phyloP scores from a whole-genome alignment of 495 filamentous ascomycete species.

The Patellaria atrata region DNA sequence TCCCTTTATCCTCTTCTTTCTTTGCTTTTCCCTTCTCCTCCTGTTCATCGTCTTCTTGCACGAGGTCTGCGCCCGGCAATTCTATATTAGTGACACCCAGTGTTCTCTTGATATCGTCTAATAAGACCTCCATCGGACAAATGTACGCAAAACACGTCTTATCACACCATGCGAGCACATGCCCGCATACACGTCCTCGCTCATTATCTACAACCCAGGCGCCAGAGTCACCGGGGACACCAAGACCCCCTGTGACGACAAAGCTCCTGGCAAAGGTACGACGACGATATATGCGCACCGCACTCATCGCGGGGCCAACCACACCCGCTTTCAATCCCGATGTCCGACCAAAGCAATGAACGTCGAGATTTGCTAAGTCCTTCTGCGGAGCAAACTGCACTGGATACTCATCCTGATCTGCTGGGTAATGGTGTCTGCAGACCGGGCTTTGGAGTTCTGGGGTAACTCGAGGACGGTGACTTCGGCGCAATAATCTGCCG shows the following conservation, averaged over 20 bases:
- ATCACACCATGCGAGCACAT: slow-evolving; percentile 75
- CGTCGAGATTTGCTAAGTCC: slow-evolving; percentile 52
- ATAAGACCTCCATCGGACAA: slow-evolving; percentile 80
- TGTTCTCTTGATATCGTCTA: slow-evolving; percentile 69
- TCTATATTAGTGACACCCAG: slow-evolving; percentile 42
- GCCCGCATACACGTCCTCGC: slow-evolving; percentile 68
- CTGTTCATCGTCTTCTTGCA: slow-evolving; percentile 5
- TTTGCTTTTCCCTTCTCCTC: not conserved
- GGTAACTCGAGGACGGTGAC: slow-evolving; percentile 5
- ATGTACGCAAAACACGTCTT: slow-evolving; percentile 70
- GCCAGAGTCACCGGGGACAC: slow-evolving; percentile 78
- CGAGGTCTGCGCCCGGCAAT: slow-evolving; percentile 34
- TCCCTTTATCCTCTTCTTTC: not conserved
- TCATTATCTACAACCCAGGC: slow-evolving; percentile 84
- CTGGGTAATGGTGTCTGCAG: slow-evolving; percentile 11
- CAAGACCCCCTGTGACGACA: slow-evolving; percentile 58
- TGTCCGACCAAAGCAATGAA: slow-evolving; percentile 86
- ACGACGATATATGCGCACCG: slow-evolving; percentile 70
- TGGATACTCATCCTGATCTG: slow-evolving; percentile 27
- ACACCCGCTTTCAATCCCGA: slow-evolving; percentile 66
- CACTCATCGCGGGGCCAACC: slow-evolving; percentile 59
- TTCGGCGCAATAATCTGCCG: slow-evolving; percentile 23
- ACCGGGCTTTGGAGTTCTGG: slow-evolving; percentile 20
- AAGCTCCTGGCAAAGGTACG: slow-evolving; percentile 69
- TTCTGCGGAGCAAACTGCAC: slow-evolving; percentile 23